Base-by-base conservation (phyloP, 805 yeast species). In the Starmerella roubikii region DNA sequence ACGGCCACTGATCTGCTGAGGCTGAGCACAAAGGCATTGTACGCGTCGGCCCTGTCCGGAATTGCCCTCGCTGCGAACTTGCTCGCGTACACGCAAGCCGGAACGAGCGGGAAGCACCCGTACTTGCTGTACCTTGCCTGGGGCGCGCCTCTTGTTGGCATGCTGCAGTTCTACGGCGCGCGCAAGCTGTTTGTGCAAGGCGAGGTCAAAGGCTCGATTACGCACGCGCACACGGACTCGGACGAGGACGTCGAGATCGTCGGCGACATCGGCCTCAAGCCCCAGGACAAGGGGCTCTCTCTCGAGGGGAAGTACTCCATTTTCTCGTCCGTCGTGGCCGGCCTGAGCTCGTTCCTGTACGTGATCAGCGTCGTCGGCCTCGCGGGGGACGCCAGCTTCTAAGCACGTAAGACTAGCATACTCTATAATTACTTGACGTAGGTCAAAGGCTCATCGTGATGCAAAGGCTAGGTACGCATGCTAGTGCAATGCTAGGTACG, bases 101-200 rank as follows among this genome's bases (percentile, higher is more conserved):
- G 50, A 8, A 46, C 51, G 24, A 33, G 44, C 16, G 56, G 51
- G 32, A 45, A 52, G 35, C 62, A 58, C 47, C 62, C 62, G 11
- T 58, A 58, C 39, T 49, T 58, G 42, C 41, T 58, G 21, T 58
- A 58, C 45, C 47, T 54, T 16, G 60, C 57, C 8, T 40, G 55
- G 15, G 52, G 59, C 10, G 51, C 56, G 21, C 60, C 60, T 13
- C 40, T 51, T 18, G 50, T 51, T 3, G 55, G 53, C 13, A 40
- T 40, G 20, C 45, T 51, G 34, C 55, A 51, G 47, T 39, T 30
- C 39, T 43, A 40, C 33, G 55, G 55, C 26, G 46, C 55, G 11
- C 40, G 35, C 23, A 48, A 51, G 35, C 42, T 51, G 28, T 26
- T 34, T 16, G 34, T 32, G 13, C 53, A 49, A 43, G 22, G 37